These are phyloP conservation scores for Mycena maculata DNA, from an alignment of 768 basidiomycete genomes.

Conservation along the genomic window DNA sequence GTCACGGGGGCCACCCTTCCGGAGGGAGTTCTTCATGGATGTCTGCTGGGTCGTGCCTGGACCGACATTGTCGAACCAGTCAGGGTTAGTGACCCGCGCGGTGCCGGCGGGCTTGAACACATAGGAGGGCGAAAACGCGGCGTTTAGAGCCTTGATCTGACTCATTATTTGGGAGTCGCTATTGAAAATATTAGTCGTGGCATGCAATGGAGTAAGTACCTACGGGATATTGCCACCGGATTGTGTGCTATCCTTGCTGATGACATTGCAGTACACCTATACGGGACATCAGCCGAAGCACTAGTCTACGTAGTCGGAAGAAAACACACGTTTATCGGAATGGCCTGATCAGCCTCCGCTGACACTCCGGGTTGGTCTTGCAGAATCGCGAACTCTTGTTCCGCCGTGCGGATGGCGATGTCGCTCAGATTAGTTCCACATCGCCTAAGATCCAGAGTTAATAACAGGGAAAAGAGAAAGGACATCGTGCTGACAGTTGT, in stretches of 20 bases:
- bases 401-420: background rate
- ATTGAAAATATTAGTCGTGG: conserved; percentile 2
- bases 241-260: conserved; percentile 45
- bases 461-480: background rate
- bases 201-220: conserved; percentile 15
- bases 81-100: conserved; percentile 55
- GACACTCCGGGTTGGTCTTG: background rate
- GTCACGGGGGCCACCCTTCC: conserved; percentile 50
- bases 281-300: background rate
- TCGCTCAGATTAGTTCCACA: background rate
- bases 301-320: background rate
- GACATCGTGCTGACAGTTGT: background rate
- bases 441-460: background rate
- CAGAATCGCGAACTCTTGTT: background rate
- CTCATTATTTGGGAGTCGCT: conserved; percentile 55
- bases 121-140: conserved; percentile 51
- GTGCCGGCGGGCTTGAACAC: conserved; percentile 57
- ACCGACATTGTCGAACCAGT: conserved; percentile 61
- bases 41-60: conserved; percentile 52
- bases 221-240: conserved; percentile 58
- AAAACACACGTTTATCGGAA: background rate
- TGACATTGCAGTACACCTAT: conserved; percentile 50
- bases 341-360: background rate
- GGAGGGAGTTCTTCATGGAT: conserved; percentile 60
- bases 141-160: conserved; percentile 58